Evolutionary conservation across 306 rosid species (phyloP), one percentile per base, ranked within the genome.

Genomic region (Pyrus communis): DNA sequence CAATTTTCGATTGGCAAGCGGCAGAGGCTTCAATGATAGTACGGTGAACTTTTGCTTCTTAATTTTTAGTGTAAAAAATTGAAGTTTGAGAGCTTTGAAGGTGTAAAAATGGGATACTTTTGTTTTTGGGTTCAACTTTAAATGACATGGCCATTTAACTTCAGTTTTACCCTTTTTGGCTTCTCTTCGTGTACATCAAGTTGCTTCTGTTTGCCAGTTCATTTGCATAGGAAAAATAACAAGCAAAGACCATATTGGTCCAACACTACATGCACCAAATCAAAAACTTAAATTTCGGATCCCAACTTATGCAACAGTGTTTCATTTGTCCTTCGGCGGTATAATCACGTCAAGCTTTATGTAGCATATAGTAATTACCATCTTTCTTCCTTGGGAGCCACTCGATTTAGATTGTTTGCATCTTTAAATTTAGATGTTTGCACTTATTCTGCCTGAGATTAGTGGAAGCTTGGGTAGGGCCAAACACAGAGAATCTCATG

Each of bases 51-150:
- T 71, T 67, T 22, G 62, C 58, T 71, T 62, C 30, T 28, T 64
- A 13, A 27, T 4, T 49, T 62, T 82, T 70, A 4, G 43, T 49
- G 60, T 71, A 62, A 22, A 68, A 25, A 46, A 66, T 74, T 80
- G 25, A 76, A 71, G 73, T 58, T 79, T 75, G 63, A 58, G 77
- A 35, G 58, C 46, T 68, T 80, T 78, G 57, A 35, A 75, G 81
- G 75, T 89, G 91, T 91, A 88, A 79, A 87, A 79, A 86, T 19
- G 75, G 71, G 73, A 78, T 78, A 86, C 78, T 77, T 78, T 61
- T 74, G 63, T 72, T 81, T 77, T 82, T 35, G 66, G 13, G 67
- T 86, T 85, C 77, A 77, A 59, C 35, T 57, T 84, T 82, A 43
- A 80, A 69, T 84, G 70, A 59, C 73, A 52, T 66, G 45, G 75